Base-by-base conservation (phyloP, 164 flowering plant species). In the Berberis vulgaris region DNA sequence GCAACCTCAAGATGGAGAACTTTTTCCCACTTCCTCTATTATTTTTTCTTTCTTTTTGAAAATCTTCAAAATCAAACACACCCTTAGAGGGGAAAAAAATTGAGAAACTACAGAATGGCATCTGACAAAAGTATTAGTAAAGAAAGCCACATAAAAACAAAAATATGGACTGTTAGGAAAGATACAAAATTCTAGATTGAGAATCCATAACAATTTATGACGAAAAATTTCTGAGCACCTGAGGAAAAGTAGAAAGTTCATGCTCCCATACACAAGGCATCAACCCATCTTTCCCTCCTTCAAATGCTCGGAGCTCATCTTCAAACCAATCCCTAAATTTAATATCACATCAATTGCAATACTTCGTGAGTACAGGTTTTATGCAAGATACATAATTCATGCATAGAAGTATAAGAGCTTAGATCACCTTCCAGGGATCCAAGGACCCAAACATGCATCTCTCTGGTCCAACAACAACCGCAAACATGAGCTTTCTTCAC, bases 401-500 rank as follows among this genome's bases (percentile, higher is more conserved):
- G 54, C 11, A 52, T 3, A 12, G 10, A 52, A 2, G 54, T 10
- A 11, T 52, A 26, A 11, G 8, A 3, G n/a, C 3, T 52, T 52
- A 11, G 10, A 26, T 52, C 60, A 95, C 99, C 99, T 95, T 80
- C 99, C 97, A 73, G 97, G 97, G 68, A 77, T 81, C 96, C 92
- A 95, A 62, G 99, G 99, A 67, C 99, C 99, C 79, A 91, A 69
- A 83, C 92, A 95, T 64, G 96, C 91, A 82, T 95, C 99, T 78
- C 99, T 81, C 71, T 83, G 91, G 83, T 95, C 97, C 49, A 91
- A 78, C 69, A 95, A 75, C 67, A 75, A 65, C 75, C 86, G 80
- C 80, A 95, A 81, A 72, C 91, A 82, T 62, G 99, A 89, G 79
- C 97, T 95, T 77, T 91, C 96, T 70, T 86, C 96, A 67, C 75